A percentile compares a stretch with the other conserved stretches of the same genome.
These are phyloP conservation scores for Pseudogymnoascus destructans DNA, from an alignment of 2,329 filamentous ascomycete genomes.

Conservation along the genomic window DNA sequence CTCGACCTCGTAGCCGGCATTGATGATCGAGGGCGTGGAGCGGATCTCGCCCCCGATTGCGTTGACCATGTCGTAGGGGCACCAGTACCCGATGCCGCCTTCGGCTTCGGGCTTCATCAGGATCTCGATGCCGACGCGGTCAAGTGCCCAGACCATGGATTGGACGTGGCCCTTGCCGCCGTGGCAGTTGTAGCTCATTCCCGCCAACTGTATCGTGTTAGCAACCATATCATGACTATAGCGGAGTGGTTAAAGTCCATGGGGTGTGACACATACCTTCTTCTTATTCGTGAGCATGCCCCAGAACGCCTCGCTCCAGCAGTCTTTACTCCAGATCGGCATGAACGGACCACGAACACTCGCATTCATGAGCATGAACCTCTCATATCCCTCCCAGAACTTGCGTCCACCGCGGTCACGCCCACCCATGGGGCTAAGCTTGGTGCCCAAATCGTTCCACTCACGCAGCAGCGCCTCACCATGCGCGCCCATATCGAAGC, in stretches of 20 bases:
- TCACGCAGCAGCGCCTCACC: constrained; percentile 1
- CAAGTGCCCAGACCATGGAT: constrained; percentile 9
- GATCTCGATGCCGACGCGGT: constrained; percentile 26
- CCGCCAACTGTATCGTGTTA: constrained; percentile 12
- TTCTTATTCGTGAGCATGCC: neutral
- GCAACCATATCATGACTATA: neutral
- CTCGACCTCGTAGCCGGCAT: constrained; percentile 6
- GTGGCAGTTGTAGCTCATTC: constrained; percentile 21
- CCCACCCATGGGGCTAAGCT: constrained; percentile 3
- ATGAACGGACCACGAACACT: constrained; percentile 10
- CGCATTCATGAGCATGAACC: constrained; percentile 11
- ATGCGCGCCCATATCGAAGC: constrained; percentile 9
- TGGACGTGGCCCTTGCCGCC: constrained; percentile 8
- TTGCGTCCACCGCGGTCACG: constrained; percentile 10
- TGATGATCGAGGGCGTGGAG: neutral
- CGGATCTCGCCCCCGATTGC: constrained; percentile 1
- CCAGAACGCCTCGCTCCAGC: constrained; percentile 10
- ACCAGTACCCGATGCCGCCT: constrained; percentile 5
- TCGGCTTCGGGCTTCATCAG: constrained; percentile 24
- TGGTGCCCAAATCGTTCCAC: constrained; percentile 1
- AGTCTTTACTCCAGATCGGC: constrained; percentile 9
- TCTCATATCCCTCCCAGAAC: constrained; percentile 20
- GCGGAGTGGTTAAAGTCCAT: neutral
- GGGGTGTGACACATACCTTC: constrained; percentile 12
- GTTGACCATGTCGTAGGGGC: constrained; percentile 7